Conservation (phyloP, 2,329 filamentous ascomycete species). For the Neofusicoccum umdonicola region DNA sequence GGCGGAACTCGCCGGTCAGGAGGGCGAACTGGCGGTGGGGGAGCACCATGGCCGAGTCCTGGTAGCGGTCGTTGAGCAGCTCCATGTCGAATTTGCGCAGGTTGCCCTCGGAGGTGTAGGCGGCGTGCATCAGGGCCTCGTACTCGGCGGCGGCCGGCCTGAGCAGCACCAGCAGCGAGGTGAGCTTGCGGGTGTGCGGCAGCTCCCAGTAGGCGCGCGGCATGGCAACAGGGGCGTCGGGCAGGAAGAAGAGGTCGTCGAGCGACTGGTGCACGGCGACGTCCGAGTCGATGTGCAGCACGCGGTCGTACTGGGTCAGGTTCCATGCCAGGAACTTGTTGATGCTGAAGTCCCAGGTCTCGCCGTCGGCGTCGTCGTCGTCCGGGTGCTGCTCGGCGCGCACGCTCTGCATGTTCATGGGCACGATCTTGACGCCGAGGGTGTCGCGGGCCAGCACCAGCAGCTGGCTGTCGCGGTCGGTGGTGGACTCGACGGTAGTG, state of each 20-base stretch:
- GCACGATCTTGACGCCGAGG: conserved; percentile 51
- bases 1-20: conserved; percentile 62
- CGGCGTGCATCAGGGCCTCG: conserved; percentile 28
- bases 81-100: conserved; percentile 63
- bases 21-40: conserved; percentile 64
- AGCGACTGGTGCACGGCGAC: conserved; percentile 60
- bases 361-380: background rate
- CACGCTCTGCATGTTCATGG: conserved; percentile 43
- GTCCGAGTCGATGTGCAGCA: conserved; percentile 63
- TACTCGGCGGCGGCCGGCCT: conserved; percentile 57
- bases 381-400: conserved; percentile 23
- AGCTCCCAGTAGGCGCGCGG: conserved; percentile 70
- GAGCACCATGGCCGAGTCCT: conserved; percentile 57
- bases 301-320: conserved; percentile 60
- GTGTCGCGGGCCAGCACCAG: conserved; percentile 48
- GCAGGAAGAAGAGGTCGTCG: conserved; percentile 70
- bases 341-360: conserved; percentile 62
- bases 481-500: conserved; percentile 25
- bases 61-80: conserved; percentile 62
- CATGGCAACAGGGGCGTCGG: conserved; percentile 61
- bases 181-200: conserved; percentile 42
- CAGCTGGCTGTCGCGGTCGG: conserved; percentile 45
- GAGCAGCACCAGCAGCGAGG: conserved; percentile 62
- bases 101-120: conserved; percentile 23
- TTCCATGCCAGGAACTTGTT: conserved; percentile 70